A percentile compares a stretch with the other conserved stretches of the same genome.
phyloP scores from a whole-genome alignment of 2,329 filamentous ascomycete species.

The Phialemonium atrogriseum region DNA sequence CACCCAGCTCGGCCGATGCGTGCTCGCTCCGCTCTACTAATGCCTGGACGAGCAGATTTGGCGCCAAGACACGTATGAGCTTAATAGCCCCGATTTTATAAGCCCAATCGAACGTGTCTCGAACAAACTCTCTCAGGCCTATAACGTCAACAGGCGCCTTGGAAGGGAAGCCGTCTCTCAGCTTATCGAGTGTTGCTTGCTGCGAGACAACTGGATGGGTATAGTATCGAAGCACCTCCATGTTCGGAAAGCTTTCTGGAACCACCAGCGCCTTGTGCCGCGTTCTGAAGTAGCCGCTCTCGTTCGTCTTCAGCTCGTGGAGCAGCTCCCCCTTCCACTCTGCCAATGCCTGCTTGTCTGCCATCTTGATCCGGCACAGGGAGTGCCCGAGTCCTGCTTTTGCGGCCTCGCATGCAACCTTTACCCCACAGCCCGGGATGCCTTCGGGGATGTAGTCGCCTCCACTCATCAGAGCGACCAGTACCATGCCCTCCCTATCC shows the following conservation, averaged over 20 bases:
- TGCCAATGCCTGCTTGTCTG: constrained; percentile 50
- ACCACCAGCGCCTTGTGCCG: constrained; percentile 68
- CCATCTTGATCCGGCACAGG: constrained; percentile 56
- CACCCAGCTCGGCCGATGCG: constrained; percentile 10
- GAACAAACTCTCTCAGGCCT: constrained; percentile 64
- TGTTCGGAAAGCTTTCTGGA: constrained; percentile 72
- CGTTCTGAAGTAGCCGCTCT: constrained; percentile 69
- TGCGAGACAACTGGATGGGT: constrained; percentile 77
- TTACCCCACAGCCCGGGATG: constrained; percentile 78
- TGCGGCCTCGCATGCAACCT: constrained; percentile 83
- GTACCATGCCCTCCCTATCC: constrained; percentile 81
- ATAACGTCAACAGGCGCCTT: constrained; percentile 54
- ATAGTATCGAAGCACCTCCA: constrained; percentile 76
- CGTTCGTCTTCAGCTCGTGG: constrained; percentile 75
- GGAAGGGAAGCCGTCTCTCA: constrained; percentile 51
- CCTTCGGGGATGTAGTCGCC: constrained; percentile 90
- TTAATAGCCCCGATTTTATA: constrained; percentile 73
- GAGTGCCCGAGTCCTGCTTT: constrained; percentile 76
- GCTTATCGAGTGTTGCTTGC: constrained; percentile 41
- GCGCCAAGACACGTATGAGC: constrained; percentile 72
- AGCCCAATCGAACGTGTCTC: constrained; percentile 80
- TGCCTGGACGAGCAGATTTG: constrained; percentile 61
- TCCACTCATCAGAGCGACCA: constrained; percentile 90
- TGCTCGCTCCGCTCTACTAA: constrained; percentile 27
- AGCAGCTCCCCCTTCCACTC: constrained; percentile 66